Evolutionary conservation across 805 yeast species (phyloP).

Genomic region (Candida fluviatilis): DNA sequence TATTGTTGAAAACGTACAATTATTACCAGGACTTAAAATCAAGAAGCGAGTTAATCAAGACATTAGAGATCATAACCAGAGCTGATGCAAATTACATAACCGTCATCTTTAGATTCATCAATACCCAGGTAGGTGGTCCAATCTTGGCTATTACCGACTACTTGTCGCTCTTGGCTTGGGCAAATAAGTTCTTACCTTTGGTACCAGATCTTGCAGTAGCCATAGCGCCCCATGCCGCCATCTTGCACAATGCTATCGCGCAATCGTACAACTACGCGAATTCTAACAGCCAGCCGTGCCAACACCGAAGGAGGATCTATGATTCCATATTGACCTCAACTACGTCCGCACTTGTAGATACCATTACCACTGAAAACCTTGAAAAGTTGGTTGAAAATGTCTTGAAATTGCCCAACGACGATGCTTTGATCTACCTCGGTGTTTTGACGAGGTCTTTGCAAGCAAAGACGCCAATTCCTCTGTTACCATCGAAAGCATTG

Average conservation of each 20-base stretch:
- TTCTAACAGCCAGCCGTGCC: constrained; percentile 5
- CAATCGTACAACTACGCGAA: constrained; percentile 6
- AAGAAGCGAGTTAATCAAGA: constrained; percentile 35
- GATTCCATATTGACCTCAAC: constrained; percentile 27
- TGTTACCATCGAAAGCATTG: background rate
- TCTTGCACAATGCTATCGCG: constrained; percentile 29
- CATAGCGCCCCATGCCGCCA: constrained; percentile 23
- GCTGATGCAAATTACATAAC: constrained; percentile 28
- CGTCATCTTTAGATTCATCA: constrained; percentile 37
- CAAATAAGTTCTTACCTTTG: constrained; percentile 29
- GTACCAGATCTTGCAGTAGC: constrained; percentile 18
- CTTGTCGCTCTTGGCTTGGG: constrained; percentile 57
- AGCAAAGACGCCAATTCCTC: constrained; percentile 17
- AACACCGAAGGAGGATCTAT: constrained; percentile 20
- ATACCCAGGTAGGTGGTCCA: constrained; percentile 21
- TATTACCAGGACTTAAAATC: constrained; percentile 50
- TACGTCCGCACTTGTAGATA: constrained; percentile 10
- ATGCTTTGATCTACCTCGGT: constrained; percentile 18
- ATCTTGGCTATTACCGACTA: constrained; percentile 52
- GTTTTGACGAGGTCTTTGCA: constrained; percentile 19
- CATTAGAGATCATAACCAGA: constrained; percentile 34
- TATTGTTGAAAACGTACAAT: constrained; percentile 44
- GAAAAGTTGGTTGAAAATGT: background rate
- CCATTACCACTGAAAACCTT: constrained; percentile 3
- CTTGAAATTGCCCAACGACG: constrained; percentile 1